These are phyloP conservation scores for Chenopodium quinoa DNA, from an alignment of 148 eudicot genomes.

Conservation along the genomic window DNA sequence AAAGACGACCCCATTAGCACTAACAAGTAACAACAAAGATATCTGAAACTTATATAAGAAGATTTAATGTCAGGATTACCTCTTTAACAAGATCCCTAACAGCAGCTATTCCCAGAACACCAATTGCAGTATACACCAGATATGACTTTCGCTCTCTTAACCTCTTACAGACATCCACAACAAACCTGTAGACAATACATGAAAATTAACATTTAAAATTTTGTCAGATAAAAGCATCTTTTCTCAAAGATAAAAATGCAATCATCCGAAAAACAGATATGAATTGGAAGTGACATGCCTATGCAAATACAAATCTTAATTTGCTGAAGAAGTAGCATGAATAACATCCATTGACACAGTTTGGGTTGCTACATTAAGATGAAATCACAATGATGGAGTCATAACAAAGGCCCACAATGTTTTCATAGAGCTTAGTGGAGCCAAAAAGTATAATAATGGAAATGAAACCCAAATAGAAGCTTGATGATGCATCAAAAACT, in stretches of 20 bases:
- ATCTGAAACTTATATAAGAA: background rate
- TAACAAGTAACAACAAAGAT: background rate
- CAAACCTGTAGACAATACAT: slow-evolving; percentile 55
- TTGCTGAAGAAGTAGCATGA: background rate
- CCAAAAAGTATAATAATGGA: background rate
- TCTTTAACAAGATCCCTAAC: slow-evolving; percentile 80
- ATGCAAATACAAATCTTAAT: background rate
- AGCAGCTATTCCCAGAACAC: slow-evolving; percentile 79
- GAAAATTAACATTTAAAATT: slow-evolving; percentile 3
- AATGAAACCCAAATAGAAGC: background rate
- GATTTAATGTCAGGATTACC: slow-evolving; percentile 35
- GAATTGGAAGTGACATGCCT: background rate
- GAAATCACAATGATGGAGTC: background rate
- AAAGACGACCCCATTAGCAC: background rate
- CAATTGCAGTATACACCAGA: slow-evolving; percentile 80
- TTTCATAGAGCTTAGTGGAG: background rate
- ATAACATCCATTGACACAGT: background rate
- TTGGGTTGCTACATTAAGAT: background rate
- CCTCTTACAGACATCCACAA: slow-evolving; percentile 65
- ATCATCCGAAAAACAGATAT: background rate
- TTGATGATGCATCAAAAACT: background rate
- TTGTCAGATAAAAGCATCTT: background rate
- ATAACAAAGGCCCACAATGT: background rate
- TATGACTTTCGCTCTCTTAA: slow-evolving; percentile 76
- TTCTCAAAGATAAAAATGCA: background rate